These are phyloP conservation scores for Lithohypha guttulata DNA, from an alignment of 2,329 filamentous ascomycete genomes.

Conservation along the genomic window DNA sequence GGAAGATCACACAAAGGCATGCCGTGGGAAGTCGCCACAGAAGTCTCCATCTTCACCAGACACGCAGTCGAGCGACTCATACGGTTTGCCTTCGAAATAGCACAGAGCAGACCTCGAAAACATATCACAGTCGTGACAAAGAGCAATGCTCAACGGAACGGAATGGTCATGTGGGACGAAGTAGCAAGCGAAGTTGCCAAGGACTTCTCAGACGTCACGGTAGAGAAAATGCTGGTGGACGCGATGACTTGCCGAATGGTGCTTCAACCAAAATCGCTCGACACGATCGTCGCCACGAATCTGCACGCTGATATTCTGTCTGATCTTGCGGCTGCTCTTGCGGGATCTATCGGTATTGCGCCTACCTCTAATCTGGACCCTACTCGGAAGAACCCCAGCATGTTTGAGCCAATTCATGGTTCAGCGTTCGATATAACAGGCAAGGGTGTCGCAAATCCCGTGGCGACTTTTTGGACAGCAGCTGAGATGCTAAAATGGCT, in stretches of 20 bases:
- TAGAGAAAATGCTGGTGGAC: conserved; percentile 58
- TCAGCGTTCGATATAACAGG: conserved; percentile 94
- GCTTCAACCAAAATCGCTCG: conserved; percentile 46
- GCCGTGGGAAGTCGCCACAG: conserved; percentile 51
- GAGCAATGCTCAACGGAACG: conserved; percentile 55
- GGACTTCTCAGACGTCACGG: conserved; percentile 50
- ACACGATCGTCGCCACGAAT: conserved; percentile 56
- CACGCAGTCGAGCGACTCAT: conserved; percentile 50
- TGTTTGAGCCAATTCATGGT: conserved; percentile 58
- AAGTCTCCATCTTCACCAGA: conserved; percentile 54
- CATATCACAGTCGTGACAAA: conserved; percentile 54
- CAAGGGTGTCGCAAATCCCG: conserved; percentile 88
- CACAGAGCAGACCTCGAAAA: conserved; percentile 46
- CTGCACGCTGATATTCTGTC: conserved; percentile 57
- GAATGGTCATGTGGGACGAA: conserved; percentile 60
- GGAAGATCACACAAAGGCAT: conserved; percentile 49
- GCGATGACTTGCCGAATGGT: conserved; percentile 58
- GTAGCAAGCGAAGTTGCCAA: conserved; percentile 44
- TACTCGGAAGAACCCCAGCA: conserved; percentile 47
- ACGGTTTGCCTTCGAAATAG: conserved; percentile 53
- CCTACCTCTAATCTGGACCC: conserved; percentile 60
- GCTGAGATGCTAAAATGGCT: conserved; percentile 58
- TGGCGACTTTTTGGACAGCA: conserved; percentile 59
- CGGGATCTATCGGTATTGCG: conserved; percentile 61
- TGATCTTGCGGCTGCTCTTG: conserved; percentile 58